Evolutionary conservation across 805 yeast genomes (phyloP).

Genomic region (Cyberlindnera japonica): DNA sequence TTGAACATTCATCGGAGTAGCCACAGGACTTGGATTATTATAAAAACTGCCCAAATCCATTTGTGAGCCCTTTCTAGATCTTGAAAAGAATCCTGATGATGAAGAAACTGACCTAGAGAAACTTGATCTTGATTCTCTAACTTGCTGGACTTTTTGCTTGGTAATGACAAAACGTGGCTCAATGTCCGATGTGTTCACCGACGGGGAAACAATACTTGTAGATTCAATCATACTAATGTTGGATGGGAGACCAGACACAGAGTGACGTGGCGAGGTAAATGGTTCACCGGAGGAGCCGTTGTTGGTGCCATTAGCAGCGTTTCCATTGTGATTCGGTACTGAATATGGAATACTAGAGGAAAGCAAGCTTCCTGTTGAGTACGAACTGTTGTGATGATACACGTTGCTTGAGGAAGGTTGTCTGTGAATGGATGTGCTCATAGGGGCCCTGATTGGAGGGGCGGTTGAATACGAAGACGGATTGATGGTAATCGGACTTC

Average conservation of each 20-base stretch:
- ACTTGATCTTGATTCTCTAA: constrained; percentile 20
- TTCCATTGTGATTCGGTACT: constrained; percentile 21
- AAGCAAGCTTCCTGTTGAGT: constrained; percentile 13
- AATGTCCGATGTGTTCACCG: constrained; percentile 54
- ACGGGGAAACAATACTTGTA: constrained; percentile 68
- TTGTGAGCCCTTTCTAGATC: constrained; percentile 39
- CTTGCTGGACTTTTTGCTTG: constrained; percentile 56
- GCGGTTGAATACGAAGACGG: constrained; percentile 20
- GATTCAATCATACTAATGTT: constrained; percentile 44
- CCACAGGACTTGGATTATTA: constrained; percentile 20
- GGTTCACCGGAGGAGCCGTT: constrained; percentile 43
- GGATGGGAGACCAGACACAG: constrained; percentile 33
- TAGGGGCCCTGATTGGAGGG: constrained; percentile 30
- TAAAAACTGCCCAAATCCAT: constrained; percentile 28
- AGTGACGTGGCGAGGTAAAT: constrained; percentile 33
- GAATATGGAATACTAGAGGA: constrained; percentile 26
- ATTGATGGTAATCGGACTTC: constrained; percentile 26
- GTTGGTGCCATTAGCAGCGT: constrained; percentile 26
- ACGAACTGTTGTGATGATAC: constrained; percentile 18
- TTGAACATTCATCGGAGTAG: constrained; percentile 1
- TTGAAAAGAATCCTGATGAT: constrained; percentile 42
- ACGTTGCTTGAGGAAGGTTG: constrained; percentile 21
- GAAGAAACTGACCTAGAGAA: constrained; percentile 18
- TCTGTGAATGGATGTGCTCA: constrained; percentile 28
- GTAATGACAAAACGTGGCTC: constrained; percentile 86